Evolutionary conservation across 345 rosid species (phyloP).

Genomic region (Gossypioides kirkii): DNA sequence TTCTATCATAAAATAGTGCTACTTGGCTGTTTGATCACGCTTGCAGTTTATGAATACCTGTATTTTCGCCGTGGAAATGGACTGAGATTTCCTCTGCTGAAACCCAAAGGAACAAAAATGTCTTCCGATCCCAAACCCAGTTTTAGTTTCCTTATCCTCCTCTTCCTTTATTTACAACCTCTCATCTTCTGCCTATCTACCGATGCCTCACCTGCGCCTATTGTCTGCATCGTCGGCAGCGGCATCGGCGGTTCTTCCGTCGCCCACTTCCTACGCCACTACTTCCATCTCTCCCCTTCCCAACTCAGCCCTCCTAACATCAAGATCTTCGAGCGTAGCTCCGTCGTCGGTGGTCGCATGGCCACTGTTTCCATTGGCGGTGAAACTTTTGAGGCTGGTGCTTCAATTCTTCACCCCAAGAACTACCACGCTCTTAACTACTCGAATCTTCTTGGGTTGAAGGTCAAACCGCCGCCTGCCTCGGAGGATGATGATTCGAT

Average conservation of each 20-base stretch:
- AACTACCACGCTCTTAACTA: conserved; percentile 68
- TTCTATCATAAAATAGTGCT: too few species aligned
- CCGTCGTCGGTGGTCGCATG: conserved; percentile 89
- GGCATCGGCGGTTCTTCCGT: conserved; percentile 93
- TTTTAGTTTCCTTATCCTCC: conserved; percentile 5
- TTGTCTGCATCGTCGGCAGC: conserved; percentile 73
- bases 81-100: background rate
- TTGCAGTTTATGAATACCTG: background rate
- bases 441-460: conserved; percentile 43
- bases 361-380: conserved; percentile 50
- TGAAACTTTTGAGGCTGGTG: conserved; percentile 77
- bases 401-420: conserved; percentile 84
- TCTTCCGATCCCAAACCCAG: background rate
- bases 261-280: conserved; percentile 75
- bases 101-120: background rate
- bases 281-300: conserved; percentile 29
- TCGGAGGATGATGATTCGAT: conserved; percentile 42
- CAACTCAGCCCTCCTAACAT: conserved; percentile 22
- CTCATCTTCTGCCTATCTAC: conserved; percentile 19
- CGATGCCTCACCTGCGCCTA: conserved; percentile 22
- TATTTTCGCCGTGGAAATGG: background rate
- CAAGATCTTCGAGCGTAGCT: conserved; percentile 59
- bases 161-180: conserved; percentile 21
- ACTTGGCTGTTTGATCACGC: background rate
- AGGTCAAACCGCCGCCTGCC: conserved; percentile 37